Evolutionary conservation across 768 basidiomycete species (phyloP).

Genomic region (Termitomyces sp.): DNA sequence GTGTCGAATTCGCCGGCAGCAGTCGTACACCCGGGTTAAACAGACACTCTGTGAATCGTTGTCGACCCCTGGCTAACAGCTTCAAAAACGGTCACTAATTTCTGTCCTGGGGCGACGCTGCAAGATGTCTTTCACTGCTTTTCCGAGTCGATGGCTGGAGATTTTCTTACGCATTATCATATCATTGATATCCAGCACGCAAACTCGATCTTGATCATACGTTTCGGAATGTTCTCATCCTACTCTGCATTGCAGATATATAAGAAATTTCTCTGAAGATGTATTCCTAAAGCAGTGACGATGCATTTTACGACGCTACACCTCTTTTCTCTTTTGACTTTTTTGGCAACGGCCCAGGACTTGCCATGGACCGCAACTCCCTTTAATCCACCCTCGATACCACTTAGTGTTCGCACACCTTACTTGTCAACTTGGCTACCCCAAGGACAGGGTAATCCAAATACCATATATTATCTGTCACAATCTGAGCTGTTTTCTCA

Average conservation of each 20-base stretch:
- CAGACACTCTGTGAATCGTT: no score
- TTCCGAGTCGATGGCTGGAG: no score
- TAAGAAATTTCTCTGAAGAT: neutral
- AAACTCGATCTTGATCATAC: neutral
- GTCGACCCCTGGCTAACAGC: no score
- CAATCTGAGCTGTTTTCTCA: constrained; percentile 1
- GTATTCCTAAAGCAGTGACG: neutral
- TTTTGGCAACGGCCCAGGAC: constrained; percentile 17
- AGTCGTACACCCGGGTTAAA: no score
- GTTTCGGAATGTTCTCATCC: neutral
- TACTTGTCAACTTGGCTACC: no score
- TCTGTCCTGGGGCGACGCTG: no score
- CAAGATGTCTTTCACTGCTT: no score
- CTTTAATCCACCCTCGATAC: constrained; percentile 56
- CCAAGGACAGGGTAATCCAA: constrained; percentile 42
- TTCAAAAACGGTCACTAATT: no score
- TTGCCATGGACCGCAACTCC: constrained; percentile 48
- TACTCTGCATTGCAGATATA: neutral
- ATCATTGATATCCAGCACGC: no score
- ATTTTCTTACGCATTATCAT: no score
- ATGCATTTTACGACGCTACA: neutral
- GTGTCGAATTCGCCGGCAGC: no score
- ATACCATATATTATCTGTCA: neutral
- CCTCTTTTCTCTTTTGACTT: constrained; percentile 3
- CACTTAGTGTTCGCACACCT: constrained; percentile 64